A percentile compares a stretch with the other conserved stretches of the same genome.
These are phyloP conservation scores for Zizania palustris DNA, from an alignment of 202 grass and related monocot species.

Conservation along the genomic window DNA sequence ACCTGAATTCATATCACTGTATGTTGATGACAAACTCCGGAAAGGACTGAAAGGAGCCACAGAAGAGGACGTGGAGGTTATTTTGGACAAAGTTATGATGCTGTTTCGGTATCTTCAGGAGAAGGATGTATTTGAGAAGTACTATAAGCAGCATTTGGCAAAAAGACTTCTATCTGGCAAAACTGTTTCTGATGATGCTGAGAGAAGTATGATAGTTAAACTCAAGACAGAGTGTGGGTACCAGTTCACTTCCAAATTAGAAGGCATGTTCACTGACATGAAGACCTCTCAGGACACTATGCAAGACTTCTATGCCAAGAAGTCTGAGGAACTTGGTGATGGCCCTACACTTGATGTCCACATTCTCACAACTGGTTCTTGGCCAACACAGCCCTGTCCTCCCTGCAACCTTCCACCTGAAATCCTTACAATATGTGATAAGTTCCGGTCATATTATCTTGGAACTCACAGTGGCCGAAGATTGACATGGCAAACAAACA, in stretches of 20 bases:
- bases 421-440: constrained; percentile 81
- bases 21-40: constrained; percentile 91
- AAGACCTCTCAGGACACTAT: constrained; percentile 98
- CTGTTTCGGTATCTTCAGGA: constrained; percentile 95
- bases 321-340: constrained; percentile 71
- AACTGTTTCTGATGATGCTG: constrained; percentile 93
- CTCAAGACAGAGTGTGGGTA: constrained; percentile 98
- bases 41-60: constrained; percentile 89
- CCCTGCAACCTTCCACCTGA: constrained; percentile 86
- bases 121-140: constrained; percentile 99
- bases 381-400: constrained; percentile 82
- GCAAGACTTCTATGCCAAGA: constrained; percentile 84
- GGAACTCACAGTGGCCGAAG: constrained; percentile 90
- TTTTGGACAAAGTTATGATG: constrained; percentile 99
- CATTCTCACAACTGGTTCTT: constrained; percentile 94
- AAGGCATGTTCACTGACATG: constrained; percentile 99
- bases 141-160: constrained; percentile 96
- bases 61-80: constrained; percentile 91
- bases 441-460: constrained; percentile 87
- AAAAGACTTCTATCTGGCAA: constrained; percentile 86
- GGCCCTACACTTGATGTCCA: constrained; percentile 85
- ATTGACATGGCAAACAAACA: constrained; percentile 99
- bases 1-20: constrained; percentile 96
- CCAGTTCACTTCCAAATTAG: constrained; percentile 96
- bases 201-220: constrained; percentile 99